Conservation (phyloP, 2,329 filamentous ascomycete genomes). For the Ophiocordyceps camponoti-leonardi region DNA sequence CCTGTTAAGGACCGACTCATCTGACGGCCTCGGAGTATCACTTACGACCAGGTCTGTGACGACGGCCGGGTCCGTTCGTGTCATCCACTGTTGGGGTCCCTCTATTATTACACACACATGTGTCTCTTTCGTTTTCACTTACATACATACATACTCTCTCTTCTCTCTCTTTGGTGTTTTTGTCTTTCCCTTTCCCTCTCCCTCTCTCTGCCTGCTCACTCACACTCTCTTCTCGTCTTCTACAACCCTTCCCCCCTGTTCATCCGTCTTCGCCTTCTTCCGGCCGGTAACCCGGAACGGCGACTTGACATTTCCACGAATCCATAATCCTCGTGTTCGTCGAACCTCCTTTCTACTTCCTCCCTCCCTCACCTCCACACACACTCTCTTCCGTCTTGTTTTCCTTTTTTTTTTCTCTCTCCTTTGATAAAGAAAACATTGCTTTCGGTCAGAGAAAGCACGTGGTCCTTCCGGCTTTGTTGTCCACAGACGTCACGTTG, state of each 20-base stretch:
- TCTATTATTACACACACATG: not conserved
- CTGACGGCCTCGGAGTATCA: constrained; percentile 2
- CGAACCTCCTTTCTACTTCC: too few relatives aligned
- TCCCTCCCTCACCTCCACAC: not conserved
- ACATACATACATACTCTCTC: too few relatives aligned
- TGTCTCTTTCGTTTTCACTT: not conserved
- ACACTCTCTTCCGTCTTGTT: not conserved
- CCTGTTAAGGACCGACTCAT: not conserved
- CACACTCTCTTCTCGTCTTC: not conserved
- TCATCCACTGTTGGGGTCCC: not conserved
- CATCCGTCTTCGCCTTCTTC: not conserved
- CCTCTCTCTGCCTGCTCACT: not conserved
- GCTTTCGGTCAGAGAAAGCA: too few relatives aligned
- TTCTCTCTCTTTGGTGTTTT: too few relatives aligned
- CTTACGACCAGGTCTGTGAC: constrained; percentile 3
- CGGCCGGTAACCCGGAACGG: not conserved
- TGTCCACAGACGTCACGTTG: too few relatives aligned
- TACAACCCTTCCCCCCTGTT: not conserved
- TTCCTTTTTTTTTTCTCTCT: not conserved
- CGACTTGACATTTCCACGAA: not conserved
- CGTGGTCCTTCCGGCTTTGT: too few relatives aligned
- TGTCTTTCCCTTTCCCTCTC: not conserved
- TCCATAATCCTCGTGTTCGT: too few relatives aligned
- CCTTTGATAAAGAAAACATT: too few relatives aligned
- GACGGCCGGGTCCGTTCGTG: not conserved